Evolutionary conservation across 192 early-diverging fungal species (phyloP).

Genomic region (Entophlyctis helioformis): DNA sequence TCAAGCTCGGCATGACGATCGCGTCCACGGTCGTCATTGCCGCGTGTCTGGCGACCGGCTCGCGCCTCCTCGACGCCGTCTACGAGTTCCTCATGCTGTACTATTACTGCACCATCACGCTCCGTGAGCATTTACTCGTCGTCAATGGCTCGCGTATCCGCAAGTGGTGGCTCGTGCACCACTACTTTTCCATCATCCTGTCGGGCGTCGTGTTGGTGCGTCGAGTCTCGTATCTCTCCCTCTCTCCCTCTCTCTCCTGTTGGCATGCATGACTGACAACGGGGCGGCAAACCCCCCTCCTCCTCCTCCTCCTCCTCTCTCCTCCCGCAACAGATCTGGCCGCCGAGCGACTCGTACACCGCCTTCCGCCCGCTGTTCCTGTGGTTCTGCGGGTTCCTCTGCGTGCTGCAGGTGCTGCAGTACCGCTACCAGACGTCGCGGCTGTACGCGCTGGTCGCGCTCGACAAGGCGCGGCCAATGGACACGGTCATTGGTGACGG

Average conservation of each 20-base stretch:
- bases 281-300: neutral
- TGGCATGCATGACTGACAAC: neutral
- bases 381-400: slow-evolving; percentile 18
- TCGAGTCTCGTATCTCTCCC: too few relatives aligned
- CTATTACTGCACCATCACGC: slow-evolving; percentile 28
- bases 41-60: neutral
- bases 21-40: slow-evolving; percentile 1
- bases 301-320: too few relatives aligned
- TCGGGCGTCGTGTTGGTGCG: slow-evolving; percentile 17
- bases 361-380: slow-evolving; percentile 16
- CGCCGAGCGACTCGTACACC: slow-evolving; percentile 6
- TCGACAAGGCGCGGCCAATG: slow-evolving; percentile 30
- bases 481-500: slow-evolving; percentile 31
- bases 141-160: slow-evolving; percentile 29
- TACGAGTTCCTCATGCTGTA: slow-evolving; percentile 22
- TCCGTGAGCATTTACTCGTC: slow-evolving; percentile 27
- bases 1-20: slow-evolving; percentile 24
- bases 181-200: slow-evolving; percentile 22
- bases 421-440: slow-evolving; percentile 28
- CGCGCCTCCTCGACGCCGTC: slow-evolving; percentile 15
- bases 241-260: neutral
- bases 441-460: slow-evolving; percentile 28
- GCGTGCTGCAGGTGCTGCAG: slow-evolving; percentile 23
- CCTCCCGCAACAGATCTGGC: slow-evolving; percentile 22
- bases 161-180: slow-evolving; percentile 30